Conservation (phyloP, 2,329 filamentous ascomycete species). For the Arachnopeziza araneosa region DNA sequence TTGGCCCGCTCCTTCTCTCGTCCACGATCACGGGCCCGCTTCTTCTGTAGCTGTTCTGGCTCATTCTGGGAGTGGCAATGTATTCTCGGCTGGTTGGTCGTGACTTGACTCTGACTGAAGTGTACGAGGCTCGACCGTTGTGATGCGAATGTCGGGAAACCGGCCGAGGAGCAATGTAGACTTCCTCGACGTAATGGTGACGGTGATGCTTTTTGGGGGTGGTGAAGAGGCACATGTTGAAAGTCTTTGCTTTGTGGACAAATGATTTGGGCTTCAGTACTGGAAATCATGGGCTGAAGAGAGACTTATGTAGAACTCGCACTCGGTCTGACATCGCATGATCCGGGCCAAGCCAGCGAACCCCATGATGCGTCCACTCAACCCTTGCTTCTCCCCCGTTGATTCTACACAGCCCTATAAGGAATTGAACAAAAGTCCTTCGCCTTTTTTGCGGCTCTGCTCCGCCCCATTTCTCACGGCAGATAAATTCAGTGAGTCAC, state of each 20-base stretch:
- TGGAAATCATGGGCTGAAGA: background rate
- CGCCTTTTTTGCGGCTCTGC: background rate
- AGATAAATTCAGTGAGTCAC: background rate
- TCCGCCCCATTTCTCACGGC: background rate
- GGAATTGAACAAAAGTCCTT: background rate
- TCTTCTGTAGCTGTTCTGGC: constrained; percentile 23
- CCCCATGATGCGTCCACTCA: background rate
- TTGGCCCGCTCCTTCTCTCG: constrained; percentile 13
- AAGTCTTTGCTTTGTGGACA: no score
- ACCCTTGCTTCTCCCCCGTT: background rate
- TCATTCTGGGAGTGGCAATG: constrained; percentile 18
- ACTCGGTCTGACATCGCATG: background rate
- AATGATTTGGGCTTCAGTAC: background rate
- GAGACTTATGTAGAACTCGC: background rate
- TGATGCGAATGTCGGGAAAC: constrained; percentile 22
- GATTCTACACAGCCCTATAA: background rate
- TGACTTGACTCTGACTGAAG: constrained; percentile 18
- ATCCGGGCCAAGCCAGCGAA: background rate
- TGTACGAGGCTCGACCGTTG: constrained; percentile 22
- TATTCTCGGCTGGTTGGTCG: constrained; percentile 15
- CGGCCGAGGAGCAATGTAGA: constrained; percentile 23
- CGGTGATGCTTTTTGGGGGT: constrained; percentile 16
- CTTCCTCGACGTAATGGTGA: constrained; percentile 24
- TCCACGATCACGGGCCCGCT: constrained; percentile 11
- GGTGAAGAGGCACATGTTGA: constrained; percentile 26